These are phyloP conservation scores for Epipyxis sp. DNA, from an alignment of 108 stramenopile species.

Conservation along the genomic window DNA sequence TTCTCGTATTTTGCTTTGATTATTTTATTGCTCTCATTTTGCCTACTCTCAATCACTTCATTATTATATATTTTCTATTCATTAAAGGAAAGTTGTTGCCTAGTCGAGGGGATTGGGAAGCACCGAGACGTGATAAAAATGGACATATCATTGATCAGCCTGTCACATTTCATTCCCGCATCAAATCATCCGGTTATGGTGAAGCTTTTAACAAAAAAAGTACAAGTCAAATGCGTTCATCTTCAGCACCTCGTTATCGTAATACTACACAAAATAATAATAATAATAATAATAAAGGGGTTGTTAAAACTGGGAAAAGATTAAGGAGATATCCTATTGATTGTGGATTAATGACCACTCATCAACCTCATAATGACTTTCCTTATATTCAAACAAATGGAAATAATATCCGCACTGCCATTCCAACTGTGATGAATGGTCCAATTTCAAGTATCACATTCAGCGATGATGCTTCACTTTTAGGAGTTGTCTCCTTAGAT, in stretches of 20 bases:
- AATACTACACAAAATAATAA: background rate
- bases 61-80: no score
- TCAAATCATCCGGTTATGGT: slow-evolving; percentile 32
- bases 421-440: background rate
- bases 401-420: no score
- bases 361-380: background rate
- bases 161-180: slow-evolving; percentile 22
- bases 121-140: background rate
- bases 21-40: no score
- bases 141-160: slow-evolving; percentile 18
- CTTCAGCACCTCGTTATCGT: background rate
- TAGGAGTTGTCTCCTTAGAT: background rate
- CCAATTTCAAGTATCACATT: slow-evolving; percentile 12
- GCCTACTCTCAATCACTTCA: no score
- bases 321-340: slow-evolving; percentile 8
- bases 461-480: background rate
- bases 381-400: background rate
- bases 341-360: background rate
- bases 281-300: background rate
- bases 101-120: slow-evolving; percentile 25
- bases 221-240: background rate
- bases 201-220: background rate
- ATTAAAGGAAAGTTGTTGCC: no score
- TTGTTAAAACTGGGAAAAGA: background rate
- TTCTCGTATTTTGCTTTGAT: no score